A percentile compares a stretch with the other conserved stretches of the same genome.
phyloP scores from a whole-genome alignment of 2,329 filamentous ascomycete species.

The Fusarium piperis region DNA sequence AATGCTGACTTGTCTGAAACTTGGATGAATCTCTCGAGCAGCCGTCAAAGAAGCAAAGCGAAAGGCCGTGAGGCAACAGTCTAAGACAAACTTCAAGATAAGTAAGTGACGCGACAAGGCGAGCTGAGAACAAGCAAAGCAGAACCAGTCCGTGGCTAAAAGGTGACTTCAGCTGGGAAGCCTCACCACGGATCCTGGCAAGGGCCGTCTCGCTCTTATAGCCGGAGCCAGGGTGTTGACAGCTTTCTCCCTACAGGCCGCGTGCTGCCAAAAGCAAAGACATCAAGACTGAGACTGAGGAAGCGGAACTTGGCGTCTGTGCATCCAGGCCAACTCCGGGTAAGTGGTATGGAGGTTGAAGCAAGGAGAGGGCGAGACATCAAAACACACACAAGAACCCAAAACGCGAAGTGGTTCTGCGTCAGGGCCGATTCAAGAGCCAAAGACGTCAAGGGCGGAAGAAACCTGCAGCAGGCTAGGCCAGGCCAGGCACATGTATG shows the following conservation, averaged over 20 bases:
- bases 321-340: conserved; percentile 34
- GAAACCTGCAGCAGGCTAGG: conserved; percentile 34
- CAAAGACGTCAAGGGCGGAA: conserved; percentile 33
- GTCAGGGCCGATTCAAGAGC: conserved; percentile 16
- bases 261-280: conserved; percentile 33
- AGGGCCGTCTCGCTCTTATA: conserved; percentile 33
- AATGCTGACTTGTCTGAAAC: conserved; percentile 1
- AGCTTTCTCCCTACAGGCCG: conserved; percentile 29
- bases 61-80: conserved; percentile 28
- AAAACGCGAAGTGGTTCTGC: conserved; percentile 6
- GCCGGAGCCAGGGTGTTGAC: background rate
- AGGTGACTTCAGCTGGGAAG: conserved; percentile 16
- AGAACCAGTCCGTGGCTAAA: background rate
- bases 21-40: background rate
- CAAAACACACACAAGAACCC: conserved; percentile 32
- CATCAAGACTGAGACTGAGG: conserved; percentile 11
- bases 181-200: conserved; percentile 1
- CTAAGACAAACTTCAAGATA: conserved; percentile 21
- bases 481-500: conserved; percentile 8
- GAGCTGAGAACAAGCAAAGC: conserved; percentile 5
- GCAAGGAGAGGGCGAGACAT: conserved; percentile 41
- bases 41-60: background rate
- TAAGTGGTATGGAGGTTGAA: conserved; percentile 37
- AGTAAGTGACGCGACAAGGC: conserved; percentile 2
- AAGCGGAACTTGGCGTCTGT: conserved; percentile 24